phyloP scores from a whole-genome alignment of 1,139 yeast species.

The Ogataea hybrid region DNA sequence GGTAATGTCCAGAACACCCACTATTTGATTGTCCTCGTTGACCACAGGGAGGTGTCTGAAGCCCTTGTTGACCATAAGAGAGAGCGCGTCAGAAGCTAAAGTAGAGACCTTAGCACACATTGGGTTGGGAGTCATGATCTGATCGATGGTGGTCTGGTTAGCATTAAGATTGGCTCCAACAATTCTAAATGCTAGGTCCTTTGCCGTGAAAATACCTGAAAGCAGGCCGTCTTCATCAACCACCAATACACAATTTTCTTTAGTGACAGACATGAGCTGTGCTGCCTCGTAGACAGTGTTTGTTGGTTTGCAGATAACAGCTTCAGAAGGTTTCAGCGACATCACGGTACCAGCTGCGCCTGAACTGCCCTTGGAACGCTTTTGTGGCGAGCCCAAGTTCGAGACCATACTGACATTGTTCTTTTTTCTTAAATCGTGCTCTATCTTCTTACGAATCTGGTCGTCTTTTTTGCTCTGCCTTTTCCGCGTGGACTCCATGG shows the following conservation, averaged over 20 bases:
- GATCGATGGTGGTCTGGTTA: slow-evolving; percentile 60
- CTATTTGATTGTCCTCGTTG: slow-evolving; percentile 65
- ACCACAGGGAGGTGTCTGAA: slow-evolving; percentile 86
- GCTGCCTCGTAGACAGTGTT: slow-evolving; percentile 78
- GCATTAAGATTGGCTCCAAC: slow-evolving; percentile 75
- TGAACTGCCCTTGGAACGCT: slow-evolving; percentile 33
- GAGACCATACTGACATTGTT: slow-evolving; percentile 35
- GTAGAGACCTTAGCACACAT: slow-evolving; percentile 70
- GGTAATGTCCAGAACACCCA: slow-evolving; percentile 85
- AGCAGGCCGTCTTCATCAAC: slow-evolving; percentile 45
- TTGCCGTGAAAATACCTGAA: slow-evolving; percentile 65
- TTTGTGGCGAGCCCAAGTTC: slow-evolving; percentile 25
- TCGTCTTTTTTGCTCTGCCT: slow-evolving; percentile 77
- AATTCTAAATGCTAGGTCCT: slow-evolving; percentile 63
- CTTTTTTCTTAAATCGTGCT: slow-evolving; percentile 69
- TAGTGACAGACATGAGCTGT: slow-evolving; percentile 81
- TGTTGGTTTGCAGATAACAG: slow-evolving; percentile 64
- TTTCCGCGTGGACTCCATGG: slow-evolving; percentile 40
- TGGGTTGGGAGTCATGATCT: slow-evolving; percentile 85
- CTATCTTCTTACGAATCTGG: slow-evolving; percentile 74
- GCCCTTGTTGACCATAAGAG: slow-evolving; percentile 76
- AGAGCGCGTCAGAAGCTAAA: slow-evolving; percentile 80
- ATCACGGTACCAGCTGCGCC: slow-evolving; percentile 73
- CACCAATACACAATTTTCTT: slow-evolving; percentile 82
- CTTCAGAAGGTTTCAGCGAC: slow-evolving; percentile 71